phyloP scores from a whole-genome alignment of 257 asterid species.

The Solanum rostratum region DNA sequence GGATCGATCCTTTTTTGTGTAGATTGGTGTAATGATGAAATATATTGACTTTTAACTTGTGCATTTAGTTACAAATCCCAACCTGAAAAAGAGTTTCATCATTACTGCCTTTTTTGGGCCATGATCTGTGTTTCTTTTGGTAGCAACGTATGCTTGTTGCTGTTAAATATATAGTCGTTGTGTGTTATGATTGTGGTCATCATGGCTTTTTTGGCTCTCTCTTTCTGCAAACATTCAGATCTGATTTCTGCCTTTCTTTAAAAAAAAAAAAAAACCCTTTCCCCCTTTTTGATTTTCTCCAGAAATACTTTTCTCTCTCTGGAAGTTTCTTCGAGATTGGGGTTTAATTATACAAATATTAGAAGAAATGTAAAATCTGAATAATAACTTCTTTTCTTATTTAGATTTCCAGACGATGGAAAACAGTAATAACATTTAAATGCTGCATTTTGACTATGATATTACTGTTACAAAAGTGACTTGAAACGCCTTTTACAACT shows the following conservation, averaged over 20 bases:
- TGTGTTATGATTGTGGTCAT: conserved; percentile 3
- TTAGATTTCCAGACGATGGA: too few relatives aligned
- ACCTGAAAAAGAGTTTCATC: conserved; percentile 14
- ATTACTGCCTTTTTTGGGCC: conserved; percentile 16
- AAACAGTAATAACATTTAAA: too few relatives aligned
- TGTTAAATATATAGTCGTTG: background rate
- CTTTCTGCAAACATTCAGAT: conserved; percentile 11
- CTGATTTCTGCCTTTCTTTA: background rate
- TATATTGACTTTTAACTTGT: conserved; percentile 26
- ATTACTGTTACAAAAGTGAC: background rate
- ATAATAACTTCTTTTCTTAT: too few relatives aligned
- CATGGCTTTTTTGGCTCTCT: conserved; percentile 7
- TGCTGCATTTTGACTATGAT: background rate
- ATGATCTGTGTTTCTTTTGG: conserved; percentile 19
- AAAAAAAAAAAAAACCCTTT: background rate
- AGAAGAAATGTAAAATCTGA: too few relatives aligned
- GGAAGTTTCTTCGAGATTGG: too few relatives aligned
- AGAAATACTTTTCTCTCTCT: background rate
- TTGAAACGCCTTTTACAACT: background rate
- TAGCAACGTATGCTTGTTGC: background rate
- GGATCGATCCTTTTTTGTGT: background rate
- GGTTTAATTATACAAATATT: too few relatives aligned
- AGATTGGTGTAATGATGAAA: conserved; percentile 44
- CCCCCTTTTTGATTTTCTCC: background rate
- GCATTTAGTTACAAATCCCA: background rate